A percentile compares a stretch with the other conserved stretches of the same genome.
phyloP scores from a whole-genome alignment of 768 basidiomycete species.

The Auricularia heimuer region DNA sequence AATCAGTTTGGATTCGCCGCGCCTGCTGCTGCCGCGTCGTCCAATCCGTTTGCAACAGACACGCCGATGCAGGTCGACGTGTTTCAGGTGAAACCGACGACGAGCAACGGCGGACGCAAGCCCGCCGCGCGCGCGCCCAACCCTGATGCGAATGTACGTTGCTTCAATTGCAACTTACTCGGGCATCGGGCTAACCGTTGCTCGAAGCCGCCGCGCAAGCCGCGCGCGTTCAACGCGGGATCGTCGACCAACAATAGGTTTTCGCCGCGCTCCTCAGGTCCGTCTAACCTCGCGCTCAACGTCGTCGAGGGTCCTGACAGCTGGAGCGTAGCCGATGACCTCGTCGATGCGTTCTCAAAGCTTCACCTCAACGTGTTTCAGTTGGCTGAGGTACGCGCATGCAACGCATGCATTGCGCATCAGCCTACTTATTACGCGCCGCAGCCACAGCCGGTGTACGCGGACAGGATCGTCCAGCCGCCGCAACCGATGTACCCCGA shows the following conservation, averaged over 20 bases:
- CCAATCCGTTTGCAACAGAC: not conserved
- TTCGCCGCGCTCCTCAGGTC: not conserved
- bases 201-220: not conserved
- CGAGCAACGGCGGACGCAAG: not conserved
- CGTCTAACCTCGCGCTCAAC: not conserved
- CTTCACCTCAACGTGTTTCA: no score
- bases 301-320: not conserved
- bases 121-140: not conserved
- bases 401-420: no score
- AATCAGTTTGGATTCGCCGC: not conserved
- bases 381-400: no score
- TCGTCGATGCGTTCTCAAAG: not conserved
- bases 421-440: no score
- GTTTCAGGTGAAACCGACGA: not conserved
- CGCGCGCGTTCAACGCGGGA: not conserved
- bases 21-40: not conserved
- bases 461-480: no score
- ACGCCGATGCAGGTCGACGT: not conserved
- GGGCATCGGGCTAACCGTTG: not conserved
- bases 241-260: not conserved
- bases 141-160: not conserved
- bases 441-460: no score
- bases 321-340: not conserved
- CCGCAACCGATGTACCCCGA: no score
- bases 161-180: not conserved